A percentile compares a stretch with the other conserved stretches of the same genome.
Evolutionary conservation across 2,329 filamentous ascomycete species (phyloP).

Genomic region (Trichoderma atrobrunneum): DNA sequence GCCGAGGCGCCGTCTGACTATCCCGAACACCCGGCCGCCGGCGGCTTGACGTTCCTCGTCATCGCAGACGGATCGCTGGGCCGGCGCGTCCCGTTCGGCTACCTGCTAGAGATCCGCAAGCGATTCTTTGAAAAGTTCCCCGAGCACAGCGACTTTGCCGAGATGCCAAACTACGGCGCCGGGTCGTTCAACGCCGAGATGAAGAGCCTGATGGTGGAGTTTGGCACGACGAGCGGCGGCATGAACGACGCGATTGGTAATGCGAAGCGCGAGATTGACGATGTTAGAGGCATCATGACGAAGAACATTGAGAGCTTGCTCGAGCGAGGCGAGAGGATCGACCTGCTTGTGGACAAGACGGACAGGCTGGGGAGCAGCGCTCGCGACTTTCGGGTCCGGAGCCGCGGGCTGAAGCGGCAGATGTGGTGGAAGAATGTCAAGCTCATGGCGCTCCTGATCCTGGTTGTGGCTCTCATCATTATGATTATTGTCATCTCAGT

Average conservation of each 20-base stretch:
- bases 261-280: slow-evolving; percentile 87
- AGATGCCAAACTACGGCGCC: slow-evolving; percentile 84
- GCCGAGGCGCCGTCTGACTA: slow-evolving; percentile 73
- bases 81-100: slow-evolving; percentile 88
- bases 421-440: slow-evolving; percentile 99
- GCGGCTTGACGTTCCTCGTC: slow-evolving; percentile 87
- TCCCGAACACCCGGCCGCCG: slow-evolving; percentile 58
- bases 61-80: slow-evolving; percentile 78
- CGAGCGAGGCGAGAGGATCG: slow-evolving; percentile 88
- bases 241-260: slow-evolving; percentile 79
- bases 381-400: slow-evolving; percentile 84
- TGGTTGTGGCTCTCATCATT: slow-evolving; percentile 64
- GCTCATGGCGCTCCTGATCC: slow-evolving; percentile 74
- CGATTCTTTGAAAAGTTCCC: slow-evolving; percentile 75
- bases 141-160: slow-evolving; percentile 65
- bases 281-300: slow-evolving; percentile 89
- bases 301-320: slow-evolving; percentile 89
- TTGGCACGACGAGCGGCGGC: slow-evolving; percentile 72
- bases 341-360: slow-evolving; percentile 94
- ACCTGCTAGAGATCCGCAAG: slow-evolving; percentile 84
- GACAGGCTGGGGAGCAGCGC: slow-evolving; percentile 85
- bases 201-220: slow-evolving; percentile 75
- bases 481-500: slow-evolving; percentile 53
- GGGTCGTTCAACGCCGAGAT: slow-evolving; percentile 81
- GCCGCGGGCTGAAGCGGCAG: slow-evolving; percentile 77